Evolutionary conservation across 176 grass and related monocot species (phyloP), one percentile per base, ranked within the genome.

Genomic region (Paspalum vaginatum): DNA sequence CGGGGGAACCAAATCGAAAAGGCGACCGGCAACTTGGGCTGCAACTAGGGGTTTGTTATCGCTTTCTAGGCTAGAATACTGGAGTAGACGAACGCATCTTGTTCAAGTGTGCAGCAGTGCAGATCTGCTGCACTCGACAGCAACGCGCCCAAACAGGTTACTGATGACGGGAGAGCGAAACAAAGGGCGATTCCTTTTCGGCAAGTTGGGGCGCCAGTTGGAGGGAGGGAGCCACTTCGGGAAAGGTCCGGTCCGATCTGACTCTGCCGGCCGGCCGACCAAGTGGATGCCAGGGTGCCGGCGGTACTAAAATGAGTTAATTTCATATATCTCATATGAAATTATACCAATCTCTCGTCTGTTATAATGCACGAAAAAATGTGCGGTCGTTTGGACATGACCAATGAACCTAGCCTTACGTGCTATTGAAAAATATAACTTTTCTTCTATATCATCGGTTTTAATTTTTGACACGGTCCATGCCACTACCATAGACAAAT

Each of bases 191-290:
- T 16, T 79, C 46, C 45, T 56, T 53, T 68, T 55, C 20, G 49
- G 62, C 77, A 26, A 79, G 62, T 68, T 55, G 62, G 27, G 76
- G 18, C 9, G 76, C 76, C 44, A 78, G 60, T 78, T 52, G 76
- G 75, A 5, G 61, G 27, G 43, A 63, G 54, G 54, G 50, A 56
- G 25, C 76, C 45, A 78, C 76, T 15, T 65, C 60, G 11, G 60
- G 59, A 65, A 78, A 65, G 76, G 76, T 78, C 60, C 0, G 26
- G 60, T 5, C 24, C 15, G 42, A 24, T 39, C 42, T 21, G 32
- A 17, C 50, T 0, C 10, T 20, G 32, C 0, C 56, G 0, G 41
- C 57, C 43, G 44, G 32, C 58, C 52, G 11, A 17, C 56, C 47
- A 52, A 72, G 47, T 72, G 47, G 68, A 71, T 6, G 21, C 22